Evolutionary conservation across 257 asterid genomes (phyloP).

Genomic region (Scutellaria barbata): DNA sequence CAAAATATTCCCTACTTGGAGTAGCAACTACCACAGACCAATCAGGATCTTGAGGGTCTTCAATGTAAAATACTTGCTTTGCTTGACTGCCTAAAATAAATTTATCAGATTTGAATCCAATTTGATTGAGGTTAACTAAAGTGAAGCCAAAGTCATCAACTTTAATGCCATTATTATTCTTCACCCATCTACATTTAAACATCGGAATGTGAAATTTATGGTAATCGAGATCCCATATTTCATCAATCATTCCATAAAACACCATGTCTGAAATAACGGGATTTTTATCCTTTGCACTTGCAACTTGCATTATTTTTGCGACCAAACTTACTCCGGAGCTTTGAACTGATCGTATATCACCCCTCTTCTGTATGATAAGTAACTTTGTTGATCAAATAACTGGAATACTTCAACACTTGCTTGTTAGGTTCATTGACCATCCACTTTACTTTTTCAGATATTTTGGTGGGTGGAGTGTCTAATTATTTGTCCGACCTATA

Average conservation of each 20-base stretch:
- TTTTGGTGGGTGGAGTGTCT: neutral
- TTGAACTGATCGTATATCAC: neutral
- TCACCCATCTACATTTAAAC: neutral
- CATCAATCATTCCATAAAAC: neutral
- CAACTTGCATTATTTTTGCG: neutral
- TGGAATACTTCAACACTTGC: neutral
- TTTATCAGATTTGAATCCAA: neutral
- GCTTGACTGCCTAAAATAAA: neutral
- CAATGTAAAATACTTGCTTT: neutral
- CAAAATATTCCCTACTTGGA: neutral
- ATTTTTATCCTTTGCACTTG: slow-evolving; percentile 5
- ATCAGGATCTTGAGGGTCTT: neutral
- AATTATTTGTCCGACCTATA: neutral
- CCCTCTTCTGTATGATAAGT: neutral
- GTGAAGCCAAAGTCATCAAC: neutral
- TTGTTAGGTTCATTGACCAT: neutral
- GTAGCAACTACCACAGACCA: neutral
- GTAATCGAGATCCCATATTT: neutral
- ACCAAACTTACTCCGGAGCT: neutral
- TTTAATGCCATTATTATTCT: neutral
- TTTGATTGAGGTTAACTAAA: neutral
- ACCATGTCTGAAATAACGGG: neutral
- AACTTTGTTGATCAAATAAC: neutral
- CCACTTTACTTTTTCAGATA: neutral
- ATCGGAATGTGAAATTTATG: neutral